phyloP scores from a whole-genome alignment of 179 eudicot species.

The Carnegiea gigantea region DNA sequence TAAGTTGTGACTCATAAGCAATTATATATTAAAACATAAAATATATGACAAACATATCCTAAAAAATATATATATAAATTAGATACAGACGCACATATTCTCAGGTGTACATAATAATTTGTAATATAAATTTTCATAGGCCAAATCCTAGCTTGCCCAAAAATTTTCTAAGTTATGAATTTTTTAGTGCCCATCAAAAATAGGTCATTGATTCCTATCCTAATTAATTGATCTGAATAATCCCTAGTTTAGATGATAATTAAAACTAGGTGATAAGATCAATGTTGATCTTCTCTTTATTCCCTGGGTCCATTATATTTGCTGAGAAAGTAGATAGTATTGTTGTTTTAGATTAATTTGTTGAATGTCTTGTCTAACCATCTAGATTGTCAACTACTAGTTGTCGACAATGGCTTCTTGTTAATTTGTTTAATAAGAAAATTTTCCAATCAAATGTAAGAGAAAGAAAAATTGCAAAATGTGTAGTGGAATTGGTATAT shows the following conservation, averaged over 20 bases:
- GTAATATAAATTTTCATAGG: too few species aligned
- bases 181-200: background rate
- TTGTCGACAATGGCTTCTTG: background rate
- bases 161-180: too few species aligned
- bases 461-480: too few species aligned
- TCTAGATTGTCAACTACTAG: background rate
- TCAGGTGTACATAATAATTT: too few species aligned
- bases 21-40: too few species aligned
- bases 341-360: background rate
- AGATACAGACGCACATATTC: too few species aligned
- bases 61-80: too few species aligned
- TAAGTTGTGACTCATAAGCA: too few species aligned
- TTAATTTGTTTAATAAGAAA: background rate
- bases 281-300: constrained; percentile 14
- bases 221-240: background rate
- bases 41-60: too few species aligned
- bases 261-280: background rate
- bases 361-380: constrained; percentile 1
- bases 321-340: constrained; percentile 9
- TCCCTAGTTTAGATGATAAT: constrained; percentile 8
- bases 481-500: too few species aligned
- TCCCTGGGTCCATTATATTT: constrained; percentile 22
- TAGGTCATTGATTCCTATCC: constrained; percentile 1
- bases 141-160: too few species aligned
- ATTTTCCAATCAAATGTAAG: background rate